Conservation (phyloP, 768 basidiomycete species). For the Piloderma croceum region DNA sequence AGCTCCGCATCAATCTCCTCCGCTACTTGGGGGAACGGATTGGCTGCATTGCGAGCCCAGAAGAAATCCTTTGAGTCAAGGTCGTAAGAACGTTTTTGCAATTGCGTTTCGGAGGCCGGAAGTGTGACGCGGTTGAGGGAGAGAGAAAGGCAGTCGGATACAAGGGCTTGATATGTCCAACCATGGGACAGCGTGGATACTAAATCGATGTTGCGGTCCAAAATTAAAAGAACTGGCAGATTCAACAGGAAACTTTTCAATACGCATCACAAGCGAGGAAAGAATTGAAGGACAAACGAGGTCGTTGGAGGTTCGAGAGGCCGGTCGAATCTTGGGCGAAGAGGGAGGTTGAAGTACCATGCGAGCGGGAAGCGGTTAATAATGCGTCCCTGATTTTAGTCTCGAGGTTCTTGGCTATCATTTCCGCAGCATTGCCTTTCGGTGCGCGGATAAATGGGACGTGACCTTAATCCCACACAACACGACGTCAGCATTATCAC, state of each 20-base stretch:
- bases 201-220: conserved; percentile 93
- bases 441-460: conserved; percentile 95
- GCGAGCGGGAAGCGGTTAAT: conserved; percentile 61
- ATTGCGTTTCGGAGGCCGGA: no score
- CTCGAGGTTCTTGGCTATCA: conserved; percentile 97
- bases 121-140: conserved; percentile 93
- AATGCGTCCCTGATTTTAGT: conserved; percentile 84
- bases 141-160: conserved; percentile 96
- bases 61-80: conserved; percentile 98
- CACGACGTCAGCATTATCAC: conserved; percentile 1
- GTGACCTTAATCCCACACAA: conserved; percentile 48
- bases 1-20: conserved; percentile 94
- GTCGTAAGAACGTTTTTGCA: conserved; percentile 84
- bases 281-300: conserved; percentile 47
- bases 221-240: conserved; percentile 74
- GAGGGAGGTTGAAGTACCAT: conserved; percentile 48
- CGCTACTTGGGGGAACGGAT: conserved; percentile 96
- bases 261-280: neutral
- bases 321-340: conserved; percentile 81
- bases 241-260: conserved; percentile 11
- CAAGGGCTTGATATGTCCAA: conserved; percentile 98
- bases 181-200: conserved; percentile 92
- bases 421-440: conserved; percentile 94
- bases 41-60: conserved; percentile 94
- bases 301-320: conserved; percentile 80